Evolutionary conservation across 352 stramenopile genomes (phyloP).

Genomic region (Phytopythium delawarense): DNA sequence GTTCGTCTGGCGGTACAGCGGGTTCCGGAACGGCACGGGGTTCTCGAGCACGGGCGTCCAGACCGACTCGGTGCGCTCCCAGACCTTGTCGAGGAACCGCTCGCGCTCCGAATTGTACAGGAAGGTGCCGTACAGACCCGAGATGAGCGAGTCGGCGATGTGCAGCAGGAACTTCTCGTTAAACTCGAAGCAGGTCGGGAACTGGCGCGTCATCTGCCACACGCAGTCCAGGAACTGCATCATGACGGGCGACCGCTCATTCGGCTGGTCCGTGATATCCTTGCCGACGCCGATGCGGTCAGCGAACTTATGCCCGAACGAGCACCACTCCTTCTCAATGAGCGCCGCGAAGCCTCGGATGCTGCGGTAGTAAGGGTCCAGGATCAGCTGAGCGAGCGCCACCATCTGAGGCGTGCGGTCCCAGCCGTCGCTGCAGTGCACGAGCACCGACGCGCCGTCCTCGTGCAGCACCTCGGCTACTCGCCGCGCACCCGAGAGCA

Average conservation of each 20-base stretch:
- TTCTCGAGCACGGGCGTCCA: constrained; percentile 81
- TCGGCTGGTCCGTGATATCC: constrained; percentile 71
- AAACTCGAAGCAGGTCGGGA: constrained; percentile 87
- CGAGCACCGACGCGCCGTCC: constrained; percentile 75
- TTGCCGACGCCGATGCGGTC: constrained; percentile 82
- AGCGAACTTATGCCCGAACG: constrained; percentile 89
- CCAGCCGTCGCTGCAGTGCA: constrained; percentile 87
- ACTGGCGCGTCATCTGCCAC: constrained; percentile 87
- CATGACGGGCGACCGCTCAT: constrained; percentile 84
- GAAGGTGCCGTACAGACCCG: constrained; percentile 78
- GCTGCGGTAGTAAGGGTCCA: constrained; percentile 84
- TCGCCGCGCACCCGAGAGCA: constrained; percentile 62
- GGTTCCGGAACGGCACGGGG: constrained; percentile 61
- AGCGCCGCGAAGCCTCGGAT: constrained; percentile 81
- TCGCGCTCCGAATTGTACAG: constrained; percentile 85
- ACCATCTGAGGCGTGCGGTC: constrained; percentile 83
- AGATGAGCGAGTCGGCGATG: constrained; percentile 76
- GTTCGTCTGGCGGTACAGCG: constrained; percentile 71
- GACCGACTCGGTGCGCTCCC: constrained; percentile 81
- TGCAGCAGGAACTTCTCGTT: constrained; percentile 85
- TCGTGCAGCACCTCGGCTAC: constrained; percentile 84
- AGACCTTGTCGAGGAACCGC: constrained; percentile 79
- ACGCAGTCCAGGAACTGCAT: constrained; percentile 86
- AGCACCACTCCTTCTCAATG: constrained; percentile 86
- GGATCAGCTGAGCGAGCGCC: constrained; percentile 75